Percentiles rank a stretch among this genome's conserved stretches.
Evolutionary conservation across 495 filamentous ascomycete genomes (phyloP).

Genomic region (Tetracladium marchalianum): DNA sequence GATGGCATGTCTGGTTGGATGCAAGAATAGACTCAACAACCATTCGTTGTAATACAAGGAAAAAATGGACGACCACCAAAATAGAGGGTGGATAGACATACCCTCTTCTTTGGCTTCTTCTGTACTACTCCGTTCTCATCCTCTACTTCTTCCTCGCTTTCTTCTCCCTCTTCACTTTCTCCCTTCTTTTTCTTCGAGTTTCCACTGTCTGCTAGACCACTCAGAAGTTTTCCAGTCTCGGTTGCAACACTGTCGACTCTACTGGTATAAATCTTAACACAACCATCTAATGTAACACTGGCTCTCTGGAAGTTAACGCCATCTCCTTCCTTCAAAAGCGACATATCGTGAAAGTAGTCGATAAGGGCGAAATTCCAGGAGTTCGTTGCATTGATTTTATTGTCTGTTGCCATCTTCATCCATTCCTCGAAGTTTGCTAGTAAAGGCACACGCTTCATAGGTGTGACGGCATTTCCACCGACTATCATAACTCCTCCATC

Average conservation of each 20-base stretch:
- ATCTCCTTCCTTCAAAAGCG: constrained; percentile 88
- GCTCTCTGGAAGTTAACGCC: constrained; percentile 98
- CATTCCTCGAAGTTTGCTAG: constrained; percentile 98
- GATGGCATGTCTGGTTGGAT: no score
- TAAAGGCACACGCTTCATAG: constrained; percentile 92
- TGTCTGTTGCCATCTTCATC: constrained; percentile 99
- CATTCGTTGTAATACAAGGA: neutral
- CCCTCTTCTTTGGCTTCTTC: constrained; percentile 66
- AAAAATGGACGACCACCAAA: constrained; percentile 7
- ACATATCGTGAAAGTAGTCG: constrained; percentile 99
- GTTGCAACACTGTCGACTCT: constrained; percentile 97
- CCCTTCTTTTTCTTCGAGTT: constrained; percentile 59
- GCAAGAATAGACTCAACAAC: neutral
- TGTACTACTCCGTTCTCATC: constrained; percentile 66
- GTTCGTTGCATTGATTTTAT: constrained; percentile 98
- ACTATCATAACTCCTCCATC: constrained; percentile 53
- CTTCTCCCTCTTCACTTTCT: constrained; percentile 58
- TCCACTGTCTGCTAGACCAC: constrained; percentile 85
- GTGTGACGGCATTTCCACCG: constrained; percentile 66
- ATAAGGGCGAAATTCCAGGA: constrained; percentile 99
- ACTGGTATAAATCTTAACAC: constrained; percentile 98
- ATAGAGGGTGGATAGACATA: constrained; percentile 6
- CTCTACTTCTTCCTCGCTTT: constrained; percentile 64
- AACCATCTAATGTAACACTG: constrained; percentile 95
- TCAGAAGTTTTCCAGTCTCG: constrained; percentile 91